These are phyloP conservation scores for Neocallimastix lanati DNA, from an alignment of 192 early-diverging fungal species.

Conservation along the genomic window DNA sequence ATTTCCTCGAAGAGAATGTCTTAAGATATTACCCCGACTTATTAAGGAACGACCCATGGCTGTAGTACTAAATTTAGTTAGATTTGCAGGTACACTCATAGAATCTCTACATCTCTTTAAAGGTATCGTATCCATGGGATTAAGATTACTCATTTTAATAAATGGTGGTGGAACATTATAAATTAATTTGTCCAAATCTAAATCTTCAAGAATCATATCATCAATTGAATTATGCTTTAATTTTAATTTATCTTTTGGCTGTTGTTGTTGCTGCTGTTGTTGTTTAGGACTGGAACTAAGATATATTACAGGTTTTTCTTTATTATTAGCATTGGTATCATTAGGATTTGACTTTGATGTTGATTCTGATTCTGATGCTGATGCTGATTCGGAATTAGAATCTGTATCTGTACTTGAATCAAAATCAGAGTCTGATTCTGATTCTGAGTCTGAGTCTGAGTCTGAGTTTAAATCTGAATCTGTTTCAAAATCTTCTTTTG, in stretches of 20 bases:
- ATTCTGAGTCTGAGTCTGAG: too few relatives aligned
- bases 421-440: background rate
- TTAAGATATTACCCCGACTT: background rate
- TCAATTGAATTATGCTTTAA: background rate
- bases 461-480: too few relatives aligned
- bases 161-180: background rate
- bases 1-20: background rate
- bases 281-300: too few relatives aligned
- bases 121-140: background rate
- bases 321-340: too few relatives aligned
- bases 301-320: too few relatives aligned
- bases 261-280: background rate
- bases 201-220: background rate
- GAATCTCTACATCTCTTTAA: background rate
- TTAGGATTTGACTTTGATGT: too few relatives aligned
- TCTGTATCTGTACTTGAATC: background rate
- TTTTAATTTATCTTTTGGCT: background rate
- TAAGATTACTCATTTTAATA: background rate
- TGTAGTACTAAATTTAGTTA: background rate
- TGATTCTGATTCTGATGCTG: too few relatives aligned
- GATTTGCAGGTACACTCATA: background rate
- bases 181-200: background rate
- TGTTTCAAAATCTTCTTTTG: too few relatives aligned
- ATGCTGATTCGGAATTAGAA: background rate
- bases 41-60: background rate